Base-by-base conservation (phyloP, 192 early-diverging fungal genomes). In the Gaertneriomyces semiglobifer region DNA sequence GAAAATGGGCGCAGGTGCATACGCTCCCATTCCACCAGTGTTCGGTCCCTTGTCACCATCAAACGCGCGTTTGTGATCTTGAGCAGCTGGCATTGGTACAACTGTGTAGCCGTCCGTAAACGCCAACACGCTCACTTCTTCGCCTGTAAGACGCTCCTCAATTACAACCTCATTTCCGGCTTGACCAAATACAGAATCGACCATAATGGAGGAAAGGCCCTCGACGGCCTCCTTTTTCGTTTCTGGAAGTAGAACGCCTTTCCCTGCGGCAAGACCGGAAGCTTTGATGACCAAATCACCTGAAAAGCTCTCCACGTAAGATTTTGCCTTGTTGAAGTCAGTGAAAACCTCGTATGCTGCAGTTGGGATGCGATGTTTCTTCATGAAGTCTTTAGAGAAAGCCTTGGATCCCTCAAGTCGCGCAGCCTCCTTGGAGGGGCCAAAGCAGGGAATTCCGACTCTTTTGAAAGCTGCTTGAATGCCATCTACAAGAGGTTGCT, bases 21-120 rank as follows among this genome's bases (percentile, higher is more conserved):
- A 99, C 58, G 92, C 92, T 7, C 97, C 97, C 97, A 99, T 99
- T 54, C 97, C 97, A 63, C 97, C 97, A 3, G 94, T 98, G 83
- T 98, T 99, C 58, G 90, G 92, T 0, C 97, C 94, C 60, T 79
- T 76, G 70, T 99, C 97, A 68, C 89, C 88, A 60, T 99, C 93
- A 66, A 88, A 84, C n/a, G 90, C 90, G 44, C 97, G 92, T 81
- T 99, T 99, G 81, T 99, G 97, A 73, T 99, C 97, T 81, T 99
- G 97, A 39, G 95, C 95, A 53, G 90, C 90, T 8, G 97, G 97
- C 70, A 94, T 81, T 47, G 89, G 79, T 33, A 91, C 73, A 51
- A 98, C 80, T 0, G 93, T 94, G 84, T 99, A 95, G 53, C 95
- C 97, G 73, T 98, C 95, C 11, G 93, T 88, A 63, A 99, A 85